Evolutionary conservation across 495 filamentous ascomycete genomes (phyloP), one percentile per base, ranked within the genome.

Genomic region (Trichoderma gamsii): DNA sequence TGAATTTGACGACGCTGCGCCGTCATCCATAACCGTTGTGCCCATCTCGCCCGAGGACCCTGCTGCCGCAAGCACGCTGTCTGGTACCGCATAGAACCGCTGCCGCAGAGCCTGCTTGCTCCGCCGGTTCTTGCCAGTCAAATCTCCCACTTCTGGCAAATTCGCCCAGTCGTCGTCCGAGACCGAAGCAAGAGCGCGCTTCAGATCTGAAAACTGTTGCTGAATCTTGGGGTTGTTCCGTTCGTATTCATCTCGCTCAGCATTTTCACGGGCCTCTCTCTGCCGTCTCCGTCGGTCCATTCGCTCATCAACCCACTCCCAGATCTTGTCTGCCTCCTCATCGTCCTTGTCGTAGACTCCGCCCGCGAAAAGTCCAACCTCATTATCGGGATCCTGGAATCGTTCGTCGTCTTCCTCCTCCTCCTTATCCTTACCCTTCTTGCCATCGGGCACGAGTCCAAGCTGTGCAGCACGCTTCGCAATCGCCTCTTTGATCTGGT

Each of bases 161-260:
- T 88, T 93, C 52, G 93, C 93, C 95, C 95, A 99, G 70, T 97
- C 93, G 66, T 98, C 94, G 79, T 97, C 95, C 67, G 90, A 92
- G 64, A 99, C 88, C 18, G 88, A 89, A 43, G 89, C 90, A 29
- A 99, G 83, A 2, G 90, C 92, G 73, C 96, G 84, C 78, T 98
- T 99, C 61, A 97, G 82, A 71, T 97, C 96, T 75, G 93, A 93
- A 75, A 99, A 99, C 76, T 98, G 95, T 72, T 97, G 93, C 79
- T 97, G 92, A 66, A 99, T 98, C 78, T 98, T 99, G 5, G 95
- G 95, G 75, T 98, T 98, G 75, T 97, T 91, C 59, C 88, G 86
- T 78, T 99, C 96, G 84, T 97, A 96, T 67, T 97, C 93, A 72
- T 95, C 91, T 77, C 84, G 88, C 81, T 98, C 93, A 80, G 90